Percentiles rank a stretch among this genome's conserved stretches.
These are phyloP conservation scores for Tympanopsis confertula DNA, from an alignment of 2,329 filamentous ascomycete species.

Conservation along the genomic window DNA sequence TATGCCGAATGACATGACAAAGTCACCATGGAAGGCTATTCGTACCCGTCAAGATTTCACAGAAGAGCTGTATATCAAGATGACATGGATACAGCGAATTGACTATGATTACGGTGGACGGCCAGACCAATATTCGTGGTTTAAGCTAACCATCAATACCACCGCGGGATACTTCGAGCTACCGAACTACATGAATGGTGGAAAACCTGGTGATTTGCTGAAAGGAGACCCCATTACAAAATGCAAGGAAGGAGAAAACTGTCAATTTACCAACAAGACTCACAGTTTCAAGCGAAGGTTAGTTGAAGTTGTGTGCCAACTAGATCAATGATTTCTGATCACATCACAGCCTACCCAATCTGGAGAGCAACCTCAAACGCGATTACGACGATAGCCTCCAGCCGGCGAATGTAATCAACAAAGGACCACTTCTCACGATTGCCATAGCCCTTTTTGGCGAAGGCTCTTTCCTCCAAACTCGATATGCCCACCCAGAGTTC, in stretches of 20 bases:
- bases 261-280: too few species aligned
- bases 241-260: background rate
- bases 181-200: constrained; percentile 10
- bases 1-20: constrained; percentile 11
- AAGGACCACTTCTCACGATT: constrained; percentile 8
- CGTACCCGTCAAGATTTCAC: constrained; percentile 14
- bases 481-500: background rate
- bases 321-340: too few species aligned
- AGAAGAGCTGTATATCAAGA: constrained; percentile 15
- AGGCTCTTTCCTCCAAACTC: constrained; percentile 7
- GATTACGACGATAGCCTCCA: background rate
- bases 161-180: constrained; percentile 16
- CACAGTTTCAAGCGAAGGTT: too few species aligned
- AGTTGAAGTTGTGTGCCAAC: too few species aligned
- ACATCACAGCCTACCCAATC: background rate
- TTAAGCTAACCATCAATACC: constrained; percentile 12
- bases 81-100: constrained; percentile 3
- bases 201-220: constrained; percentile 6
- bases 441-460: constrained; percentile 12
- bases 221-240: background rate
- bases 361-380: background rate
- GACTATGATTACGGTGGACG: background rate
- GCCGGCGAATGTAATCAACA: constrained; percentile 2
- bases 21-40: constrained; percentile 13
- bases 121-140: constrained; percentile 2